Base-by-base conservation (phyloP, 2,329 filamentous ascomycete species). In the Aspergillus amoenus region DNA sequence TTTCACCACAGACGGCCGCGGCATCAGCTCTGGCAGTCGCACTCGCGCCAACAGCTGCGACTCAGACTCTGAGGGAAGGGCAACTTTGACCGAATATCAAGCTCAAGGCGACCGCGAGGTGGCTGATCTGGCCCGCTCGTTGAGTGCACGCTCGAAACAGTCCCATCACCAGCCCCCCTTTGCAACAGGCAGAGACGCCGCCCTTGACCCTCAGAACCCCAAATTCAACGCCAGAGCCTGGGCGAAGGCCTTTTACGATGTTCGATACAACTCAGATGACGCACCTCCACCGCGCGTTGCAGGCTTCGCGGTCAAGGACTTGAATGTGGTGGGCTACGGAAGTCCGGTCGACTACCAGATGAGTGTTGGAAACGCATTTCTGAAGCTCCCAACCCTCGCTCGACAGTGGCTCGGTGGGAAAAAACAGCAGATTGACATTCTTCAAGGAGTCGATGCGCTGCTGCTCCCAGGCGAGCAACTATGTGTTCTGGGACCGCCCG, bases 201-300 rank as follows among this genome's bases (percentile, higher is more conserved):
- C 22, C 1, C 44, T 62, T 5, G 55, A 62, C 30, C 60, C 60
- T 2, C 48, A 58, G 2, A 58, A 49, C n/a, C 45, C 45, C 24
- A 4, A 40, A 15, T 62, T 62, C n/a, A 47, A 55, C 17, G 52
- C 58, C 4, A 52, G 52, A 17, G 55, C 39, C 3, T 62, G 60
- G 60, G 57, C 57, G 1, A 60, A 52, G 39, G 52, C 55, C 3
- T 61, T 61, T n/a, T 61, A 61, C 27, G 32, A 58, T 44, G 44
- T 49, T 7, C 53, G 57, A n/a, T 58, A 62, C 42, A 47, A 47
- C 21, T 42, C 52, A 2, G 45, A 54, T 4, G 52, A 43, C n/a
- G 48, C 22, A 6, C 22, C 37, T n/a, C 45, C 41, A 1, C 40
- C 52, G 9, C 60, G 55, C 8, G 52, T 49, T n/a, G 34, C 58